These are phyloP conservation scores for Lepidium sativum DNA, from an alignment of 345 rosid species.

Conservation along the genomic window DNA sequence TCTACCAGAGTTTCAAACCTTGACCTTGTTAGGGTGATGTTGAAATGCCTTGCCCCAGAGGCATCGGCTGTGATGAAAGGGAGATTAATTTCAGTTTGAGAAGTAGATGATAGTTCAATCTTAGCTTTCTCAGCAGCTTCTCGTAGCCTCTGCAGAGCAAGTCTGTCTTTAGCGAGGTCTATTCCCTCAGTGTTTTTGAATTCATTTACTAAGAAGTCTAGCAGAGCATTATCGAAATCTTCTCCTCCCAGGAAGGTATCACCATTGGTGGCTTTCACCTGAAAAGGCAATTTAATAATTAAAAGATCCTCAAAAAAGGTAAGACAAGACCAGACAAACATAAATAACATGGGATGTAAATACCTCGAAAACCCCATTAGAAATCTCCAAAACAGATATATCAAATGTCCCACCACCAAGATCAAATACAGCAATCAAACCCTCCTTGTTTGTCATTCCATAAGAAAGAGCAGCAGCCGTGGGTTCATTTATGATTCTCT, in stretches of 20 bases:
- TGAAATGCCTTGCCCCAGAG: conserved; percentile 80
- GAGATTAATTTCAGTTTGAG: conserved; percentile 77
- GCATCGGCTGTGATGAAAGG: conserved; percentile 87
- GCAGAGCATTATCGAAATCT: conserved; percentile 73
- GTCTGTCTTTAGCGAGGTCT: conserved; percentile 70
- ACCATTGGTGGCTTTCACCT: conserved; percentile 98
- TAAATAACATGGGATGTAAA: not conserved
- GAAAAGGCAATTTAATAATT: not conserved
- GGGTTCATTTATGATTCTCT: conserved; percentile 93
- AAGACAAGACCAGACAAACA: not conserved
- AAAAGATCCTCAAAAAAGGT: not conserved
- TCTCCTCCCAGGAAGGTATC: conserved; percentile 99
- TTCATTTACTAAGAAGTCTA: conserved; percentile 73
- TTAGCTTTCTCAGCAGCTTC: conserved; percentile 94
- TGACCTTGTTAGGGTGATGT: conserved; percentile 70
- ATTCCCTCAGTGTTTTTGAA: conserved; percentile 64
- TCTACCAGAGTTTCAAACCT: conserved; percentile 60
- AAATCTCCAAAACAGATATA: conserved; percentile 93
- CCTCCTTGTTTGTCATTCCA: conserved; percentile 90
- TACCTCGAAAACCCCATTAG: conserved; percentile 96
- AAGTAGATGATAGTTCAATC: conserved; percentile 76
- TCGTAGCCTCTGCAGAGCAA: conserved; percentile 82
- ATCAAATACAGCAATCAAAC: conserved; percentile 87
- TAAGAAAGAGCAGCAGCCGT: conserved; percentile 99
- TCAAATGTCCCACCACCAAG: conserved; percentile 99